Evolutionary conservation across 2,329 filamentous ascomycete species (phyloP).

Genomic region (Teratosphaeria nubilosa): DNA sequence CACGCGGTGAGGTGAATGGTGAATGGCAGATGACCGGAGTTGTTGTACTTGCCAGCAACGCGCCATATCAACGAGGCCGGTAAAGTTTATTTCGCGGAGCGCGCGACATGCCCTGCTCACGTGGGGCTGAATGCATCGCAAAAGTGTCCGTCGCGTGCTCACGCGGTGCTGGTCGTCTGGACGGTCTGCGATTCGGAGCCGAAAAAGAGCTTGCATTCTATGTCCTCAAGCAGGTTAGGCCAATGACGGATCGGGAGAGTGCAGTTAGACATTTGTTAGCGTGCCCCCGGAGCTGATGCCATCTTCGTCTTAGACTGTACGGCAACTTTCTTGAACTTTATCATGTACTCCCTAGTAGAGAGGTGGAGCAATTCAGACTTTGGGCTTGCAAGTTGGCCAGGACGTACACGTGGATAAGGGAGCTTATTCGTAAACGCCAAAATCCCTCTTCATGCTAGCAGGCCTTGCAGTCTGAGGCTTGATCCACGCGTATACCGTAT

Average conservation of each 20-base stretch:
- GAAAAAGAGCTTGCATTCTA: not conserved
- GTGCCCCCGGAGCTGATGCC: not conserved
- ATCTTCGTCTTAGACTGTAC: not conserved
- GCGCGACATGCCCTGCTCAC: not conserved
- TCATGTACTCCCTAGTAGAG: not conserved
- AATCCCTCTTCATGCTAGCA: not conserved
- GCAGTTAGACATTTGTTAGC: not conserved
- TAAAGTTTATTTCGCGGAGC: not conserved
- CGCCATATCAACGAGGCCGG: not conserved
- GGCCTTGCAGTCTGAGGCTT: not conserved
- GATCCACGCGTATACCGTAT: not conserved
- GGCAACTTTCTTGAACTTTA: not conserved
- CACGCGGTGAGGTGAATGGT: not conserved
- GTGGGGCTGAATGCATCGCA: not conserved
- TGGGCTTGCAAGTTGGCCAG: not conserved
- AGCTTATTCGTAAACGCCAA: not conserved
- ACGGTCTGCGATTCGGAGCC: not conserved
- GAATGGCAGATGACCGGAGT: not conserved
- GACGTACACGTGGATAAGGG: not conserved
- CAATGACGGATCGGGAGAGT: not conserved
- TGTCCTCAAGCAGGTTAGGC: too few relatives aligned
- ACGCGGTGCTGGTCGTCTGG: not conserved
- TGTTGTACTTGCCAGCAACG: not conserved
- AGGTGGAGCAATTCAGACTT: not conserved
- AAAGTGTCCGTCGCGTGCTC: not conserved